A percentile compares a stretch with the other conserved stretches of the same genome.
Conservation (phyloP, 129 eudicot species). For the Heracleum sosnowskyi region DNA sequence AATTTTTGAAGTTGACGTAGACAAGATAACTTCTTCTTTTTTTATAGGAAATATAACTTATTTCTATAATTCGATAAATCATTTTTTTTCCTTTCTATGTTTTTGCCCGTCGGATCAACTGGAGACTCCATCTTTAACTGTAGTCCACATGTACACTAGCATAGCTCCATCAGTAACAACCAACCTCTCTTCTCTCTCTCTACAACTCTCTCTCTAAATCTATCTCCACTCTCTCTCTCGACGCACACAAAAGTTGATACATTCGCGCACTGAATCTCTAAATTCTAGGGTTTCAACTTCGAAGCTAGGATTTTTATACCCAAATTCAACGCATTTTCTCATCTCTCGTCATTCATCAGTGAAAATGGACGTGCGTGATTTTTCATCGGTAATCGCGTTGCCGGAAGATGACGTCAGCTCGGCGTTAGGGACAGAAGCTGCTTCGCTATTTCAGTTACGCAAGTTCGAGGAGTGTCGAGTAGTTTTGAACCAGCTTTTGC, state of each 20-base stretch:
- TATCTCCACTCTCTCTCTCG: conserved; percentile 12
- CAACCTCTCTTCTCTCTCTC: neutral
- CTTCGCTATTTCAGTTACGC: conserved; percentile 56
- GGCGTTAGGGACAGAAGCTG: conserved; percentile 73
- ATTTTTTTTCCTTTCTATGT: too few relatives aligned
- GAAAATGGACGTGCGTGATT: conserved; percentile 38
- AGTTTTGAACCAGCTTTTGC: conserved; percentile 63
- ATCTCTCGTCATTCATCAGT: conserved; percentile 28
- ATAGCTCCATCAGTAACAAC: neutral
- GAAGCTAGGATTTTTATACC: conserved; percentile 16
- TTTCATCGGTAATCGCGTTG: conserved; percentile 27
- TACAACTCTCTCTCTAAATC: neutral
- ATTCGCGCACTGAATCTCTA: conserved; percentile 5
- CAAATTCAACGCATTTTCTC: neutral
- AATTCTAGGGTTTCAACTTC: neutral
- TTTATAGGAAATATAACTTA: too few relatives aligned
- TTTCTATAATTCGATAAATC: too few relatives aligned
- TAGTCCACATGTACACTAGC: neutral
- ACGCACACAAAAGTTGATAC: neutral
- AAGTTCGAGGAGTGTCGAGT: conserved; percentile 59
- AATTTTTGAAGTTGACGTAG: too few relatives aligned
- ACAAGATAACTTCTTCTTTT: too few relatives aligned
- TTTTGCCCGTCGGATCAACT: too few relatives aligned
- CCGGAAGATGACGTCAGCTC: conserved; percentile 51
- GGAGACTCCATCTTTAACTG: neutral